Evolutionary conservation across 306 rosid genomes (phyloP).

Genomic region (Dalbergia oliveri): DNA sequence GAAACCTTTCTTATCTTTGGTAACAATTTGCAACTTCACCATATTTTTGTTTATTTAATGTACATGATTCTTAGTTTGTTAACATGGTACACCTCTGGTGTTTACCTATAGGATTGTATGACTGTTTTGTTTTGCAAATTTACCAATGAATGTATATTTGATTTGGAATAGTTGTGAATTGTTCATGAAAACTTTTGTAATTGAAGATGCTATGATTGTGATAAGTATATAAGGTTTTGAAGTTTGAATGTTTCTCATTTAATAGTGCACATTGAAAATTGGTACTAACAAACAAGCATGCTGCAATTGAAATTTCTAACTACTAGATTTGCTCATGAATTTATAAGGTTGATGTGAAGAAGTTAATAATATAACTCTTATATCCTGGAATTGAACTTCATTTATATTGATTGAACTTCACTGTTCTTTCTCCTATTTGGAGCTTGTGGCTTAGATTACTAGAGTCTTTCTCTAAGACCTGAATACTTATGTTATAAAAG

Average conservation of each 20-base stretch:
- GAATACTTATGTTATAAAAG: too few species aligned
- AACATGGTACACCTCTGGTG: background rate
- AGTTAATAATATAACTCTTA: constrained; percentile 5
- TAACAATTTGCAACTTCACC: constrained; percentile 6
- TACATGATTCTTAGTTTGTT: background rate
- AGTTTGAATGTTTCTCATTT: too few species aligned
- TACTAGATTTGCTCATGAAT: background rate
- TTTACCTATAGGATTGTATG: background rate
- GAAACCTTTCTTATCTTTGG: too few species aligned
- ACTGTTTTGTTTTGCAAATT: background rate
- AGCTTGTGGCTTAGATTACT: background rate
- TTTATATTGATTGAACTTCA: background rate
- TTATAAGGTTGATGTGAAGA: background rate
- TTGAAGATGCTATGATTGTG: background rate
- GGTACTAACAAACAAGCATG: background rate
- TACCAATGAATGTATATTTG: constrained; percentile 19
- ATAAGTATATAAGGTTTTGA: too few species aligned
- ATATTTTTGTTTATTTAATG: background rate
- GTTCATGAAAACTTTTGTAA: background rate
- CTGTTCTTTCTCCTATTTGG: background rate
- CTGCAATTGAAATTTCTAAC: background rate
- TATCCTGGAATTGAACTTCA: background rate
- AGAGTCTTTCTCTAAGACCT: background rate
- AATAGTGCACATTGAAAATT: background rate
- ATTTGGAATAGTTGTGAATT: constrained; percentile 1